Evolutionary conservation across 192 early-diverging fungal genomes (phyloP).

Genomic region (Linnemannia exigua): DNA sequence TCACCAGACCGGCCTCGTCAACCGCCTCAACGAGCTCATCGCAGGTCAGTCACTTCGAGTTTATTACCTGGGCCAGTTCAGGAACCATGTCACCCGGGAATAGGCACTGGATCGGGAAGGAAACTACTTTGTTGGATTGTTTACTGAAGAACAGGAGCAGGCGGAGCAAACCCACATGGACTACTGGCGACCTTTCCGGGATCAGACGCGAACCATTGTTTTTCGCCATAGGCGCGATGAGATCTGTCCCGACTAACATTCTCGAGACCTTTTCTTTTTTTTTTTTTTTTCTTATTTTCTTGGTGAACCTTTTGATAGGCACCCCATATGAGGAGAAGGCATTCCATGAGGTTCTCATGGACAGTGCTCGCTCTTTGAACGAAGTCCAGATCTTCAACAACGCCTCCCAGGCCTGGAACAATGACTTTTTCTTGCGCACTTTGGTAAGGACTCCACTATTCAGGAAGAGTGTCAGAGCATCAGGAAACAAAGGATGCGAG

Average conservation of each 20-base stretch:
- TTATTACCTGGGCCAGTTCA: neutral
- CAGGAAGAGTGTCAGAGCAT: neutral
- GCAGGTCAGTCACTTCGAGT: slow-evolving; percentile 20
- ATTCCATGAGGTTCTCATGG: slow-evolving; percentile 48
- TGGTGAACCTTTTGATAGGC: slow-evolving; percentile 9
- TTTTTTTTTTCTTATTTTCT: too few species aligned
- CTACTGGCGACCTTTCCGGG: neutral
- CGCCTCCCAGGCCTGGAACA: slow-evolving; percentile 62
- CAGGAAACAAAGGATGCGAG: neutral
- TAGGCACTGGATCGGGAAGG: neutral
- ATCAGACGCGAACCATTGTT: neutral
- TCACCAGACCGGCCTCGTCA: slow-evolving; percentile 48
- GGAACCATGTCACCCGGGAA: neutral
- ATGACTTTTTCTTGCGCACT: slow-evolving; percentile 61
- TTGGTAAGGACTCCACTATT: slow-evolving; percentile 42
- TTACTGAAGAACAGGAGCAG: neutral
- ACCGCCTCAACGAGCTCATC: slow-evolving; percentile 57
- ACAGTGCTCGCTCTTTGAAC: slow-evolving; percentile 51
- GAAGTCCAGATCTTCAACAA: slow-evolving; percentile 60
- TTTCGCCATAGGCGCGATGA: neutral
- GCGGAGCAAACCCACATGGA: neutral
- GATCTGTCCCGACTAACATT: neutral
- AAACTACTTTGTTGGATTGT: neutral
- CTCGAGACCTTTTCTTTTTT: neutral
- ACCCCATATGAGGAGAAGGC: slow-evolving; percentile 51